Evolutionary conservation across 2,329 filamentous ascomycete species (phyloP).

Genomic region (Clonostachys sp.): DNA sequence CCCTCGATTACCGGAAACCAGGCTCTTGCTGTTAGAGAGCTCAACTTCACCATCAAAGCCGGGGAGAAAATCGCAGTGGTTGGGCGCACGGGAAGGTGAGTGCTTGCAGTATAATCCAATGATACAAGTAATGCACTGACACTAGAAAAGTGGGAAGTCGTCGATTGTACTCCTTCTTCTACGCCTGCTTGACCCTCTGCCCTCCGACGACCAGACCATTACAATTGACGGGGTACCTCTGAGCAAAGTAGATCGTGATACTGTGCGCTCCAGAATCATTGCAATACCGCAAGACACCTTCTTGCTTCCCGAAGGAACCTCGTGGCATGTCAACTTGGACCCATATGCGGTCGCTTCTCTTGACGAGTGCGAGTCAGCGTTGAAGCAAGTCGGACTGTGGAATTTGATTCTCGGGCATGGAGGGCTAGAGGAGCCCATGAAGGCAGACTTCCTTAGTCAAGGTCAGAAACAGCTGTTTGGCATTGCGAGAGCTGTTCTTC

Average conservation of each 20-base stretch:
- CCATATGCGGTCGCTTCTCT: constrained; percentile 22
- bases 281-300: constrained; percentile 49
- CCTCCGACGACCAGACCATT: constrained; percentile 17
- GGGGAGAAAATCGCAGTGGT: constrained; percentile 28
- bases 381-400: constrained; percentile 26
- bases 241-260: constrained; percentile 27
- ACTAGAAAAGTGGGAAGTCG: constrained; percentile 31
- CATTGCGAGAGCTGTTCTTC: constrained; percentile 55
- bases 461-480: constrained; percentile 63
- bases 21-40: neutral
- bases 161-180: constrained; percentile 32
- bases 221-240: constrained; percentile 36
- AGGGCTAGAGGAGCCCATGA: constrained; percentile 29
- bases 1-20: no score
- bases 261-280: constrained; percentile 41
- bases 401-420: constrained; percentile 22
- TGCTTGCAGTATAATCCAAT: no score
- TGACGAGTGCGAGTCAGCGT: constrained; percentile 23
- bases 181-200: constrained; percentile 31
- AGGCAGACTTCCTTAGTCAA: constrained; percentile 43
- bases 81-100: constrained; percentile 20
- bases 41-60: constrained; percentile 18
- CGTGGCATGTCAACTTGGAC: constrained; percentile 36
- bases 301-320: constrained; percentile 39
- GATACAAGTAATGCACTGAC: no score